A percentile compares a stretch with the other conserved stretches of the same genome.
phyloP scores from a whole-genome alignment of 176 grass and related monocot species.

The Dactylis glomerata region DNA sequence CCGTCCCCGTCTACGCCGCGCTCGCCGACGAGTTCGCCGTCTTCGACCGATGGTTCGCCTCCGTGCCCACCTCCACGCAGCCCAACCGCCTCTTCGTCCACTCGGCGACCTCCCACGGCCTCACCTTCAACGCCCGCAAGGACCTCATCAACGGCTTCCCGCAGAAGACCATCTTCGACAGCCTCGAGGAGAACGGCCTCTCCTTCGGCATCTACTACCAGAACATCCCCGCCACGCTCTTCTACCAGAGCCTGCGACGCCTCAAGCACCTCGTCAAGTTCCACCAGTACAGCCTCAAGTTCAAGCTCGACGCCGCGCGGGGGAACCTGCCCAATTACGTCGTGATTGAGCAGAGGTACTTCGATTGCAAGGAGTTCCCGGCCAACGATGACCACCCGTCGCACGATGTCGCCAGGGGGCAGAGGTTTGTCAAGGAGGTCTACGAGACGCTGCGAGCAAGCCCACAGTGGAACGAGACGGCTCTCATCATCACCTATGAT shows the following conservation, averaged over 20 bases:
- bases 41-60: constrained; percentile 90
- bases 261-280: constrained; percentile 82
- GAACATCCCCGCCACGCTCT: constrained; percentile 83
- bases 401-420: constrained; percentile 72
- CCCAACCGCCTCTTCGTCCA: constrained; percentile 92
- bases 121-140: constrained; percentile 87
- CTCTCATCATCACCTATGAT: constrained; percentile 78
- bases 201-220: constrained; percentile 91
- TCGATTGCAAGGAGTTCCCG: constrained; percentile 66
- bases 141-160: constrained; percentile 92
- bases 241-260: constrained; percentile 77
- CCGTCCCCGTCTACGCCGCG: constrained; percentile 60
- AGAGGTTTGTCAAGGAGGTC: constrained; percentile 86
- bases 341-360: constrained; percentile 89
- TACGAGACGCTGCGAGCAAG: constrained; percentile 84
- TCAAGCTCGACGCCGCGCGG: constrained; percentile 71
- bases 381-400: constrained; percentile 93
- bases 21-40: constrained; percentile 75
- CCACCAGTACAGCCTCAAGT: constrained; percentile 78
- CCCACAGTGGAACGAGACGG: constrained; percentile 90
- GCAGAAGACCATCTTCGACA: constrained; percentile 95
- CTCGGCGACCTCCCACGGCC: constrained; percentile 84
- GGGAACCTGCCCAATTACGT: constrained; percentile 81
- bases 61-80: constrained; percentile 85
- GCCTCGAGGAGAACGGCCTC: constrained; percentile 69